Evolutionary conservation across 805 yeast genomes (phyloP).

Genomic region (Wickerhamiella domercqiae): DNA sequence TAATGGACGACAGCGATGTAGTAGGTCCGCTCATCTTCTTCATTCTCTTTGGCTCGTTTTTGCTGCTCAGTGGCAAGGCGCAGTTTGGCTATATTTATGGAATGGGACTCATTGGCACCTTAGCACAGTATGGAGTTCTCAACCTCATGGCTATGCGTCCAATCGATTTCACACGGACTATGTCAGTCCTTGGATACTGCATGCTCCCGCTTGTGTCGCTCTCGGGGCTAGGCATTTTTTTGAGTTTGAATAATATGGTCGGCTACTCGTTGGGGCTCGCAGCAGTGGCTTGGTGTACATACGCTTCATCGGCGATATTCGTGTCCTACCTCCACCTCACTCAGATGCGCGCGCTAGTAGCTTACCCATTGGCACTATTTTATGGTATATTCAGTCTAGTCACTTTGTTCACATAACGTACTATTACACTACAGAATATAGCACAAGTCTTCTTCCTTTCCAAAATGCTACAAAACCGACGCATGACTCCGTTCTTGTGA

Average conservation of each 20-base stretch:
- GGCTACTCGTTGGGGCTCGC: slow-evolving; percentile 59
- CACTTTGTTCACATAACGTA: slow-evolving; percentile 67
- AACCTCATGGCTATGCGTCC: slow-evolving; percentile 58
- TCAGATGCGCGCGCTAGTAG: slow-evolving; percentile 78
- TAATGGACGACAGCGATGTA: slow-evolving; percentile 75
- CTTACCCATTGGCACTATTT: slow-evolving; percentile 83
- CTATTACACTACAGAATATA: too few relatives aligned
- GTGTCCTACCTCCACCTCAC: slow-evolving; percentile 69
- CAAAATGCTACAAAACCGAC: too few relatives aligned
- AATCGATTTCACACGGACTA: slow-evolving; percentile 47
- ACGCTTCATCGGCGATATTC: slow-evolving; percentile 83
- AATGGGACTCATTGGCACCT: slow-evolving; percentile 80
- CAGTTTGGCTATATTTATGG: slow-evolving; percentile 97
- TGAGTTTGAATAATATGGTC: slow-evolving; percentile 50
- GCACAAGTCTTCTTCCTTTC: too few relatives aligned
- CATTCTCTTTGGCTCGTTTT: slow-evolving; percentile 65
- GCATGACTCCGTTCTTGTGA: too few relatives aligned
- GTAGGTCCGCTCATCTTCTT: slow-evolving; percentile 93
- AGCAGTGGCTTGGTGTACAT: slow-evolving; percentile 80
- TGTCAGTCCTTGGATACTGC: slow-evolving; percentile 89
- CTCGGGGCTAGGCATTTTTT: slow-evolving; percentile 52
- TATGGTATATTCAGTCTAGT: slow-evolving; percentile 89
- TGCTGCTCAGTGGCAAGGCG: slow-evolving; percentile 74
- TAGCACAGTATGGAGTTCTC: slow-evolving; percentile 69
- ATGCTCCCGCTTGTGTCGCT: slow-evolving; percentile 72